Evolutionary conservation across 257 asterid genomes (phyloP).

Genomic region (Nicotiana tabacum): DNA sequence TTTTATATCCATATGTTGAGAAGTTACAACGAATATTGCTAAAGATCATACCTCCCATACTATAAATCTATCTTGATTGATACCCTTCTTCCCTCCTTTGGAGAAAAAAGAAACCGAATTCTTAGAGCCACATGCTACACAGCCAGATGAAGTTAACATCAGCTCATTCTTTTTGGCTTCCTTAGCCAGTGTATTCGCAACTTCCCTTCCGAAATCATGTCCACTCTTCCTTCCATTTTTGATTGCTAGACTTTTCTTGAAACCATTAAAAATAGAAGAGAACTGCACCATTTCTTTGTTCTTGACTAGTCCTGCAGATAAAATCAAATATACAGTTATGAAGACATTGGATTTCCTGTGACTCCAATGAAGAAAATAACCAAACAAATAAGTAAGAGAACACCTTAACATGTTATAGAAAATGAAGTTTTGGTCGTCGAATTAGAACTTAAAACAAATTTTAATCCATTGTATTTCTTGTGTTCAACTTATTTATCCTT

Average conservation of each 20-base stretch:
- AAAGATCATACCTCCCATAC: conserved; percentile 56
- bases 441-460: not conserved
- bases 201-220: conserved; percentile 34
- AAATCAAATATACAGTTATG: not conserved
- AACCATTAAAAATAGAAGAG: conserved; percentile 38
- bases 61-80: conserved; percentile 58
- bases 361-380: not conserved
- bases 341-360: not conserved
- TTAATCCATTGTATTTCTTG: not conserved
- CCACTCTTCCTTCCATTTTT: conserved; percentile 41
- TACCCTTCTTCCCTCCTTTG: conserved; percentile 61
- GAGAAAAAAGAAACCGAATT: conserved; percentile 41
- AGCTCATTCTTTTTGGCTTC: conserved; percentile 55
- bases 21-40: not conserved
- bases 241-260: conserved; percentile 43
- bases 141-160: conserved; percentile 53
- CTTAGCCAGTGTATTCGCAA: conserved; percentile 40
- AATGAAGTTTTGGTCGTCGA: not conserved
- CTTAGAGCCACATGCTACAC: conserved; percentile 21
- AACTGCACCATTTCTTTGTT: conserved; percentile 58
- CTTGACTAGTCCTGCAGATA: not conserved
- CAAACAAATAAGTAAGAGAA: not conserved
- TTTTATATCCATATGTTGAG: not conserved
- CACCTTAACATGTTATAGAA: not conserved
- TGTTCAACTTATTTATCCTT: not conserved